phyloP scores from a whole-genome alignment of 345 rosid species.

The Eucalyptus curtisii region DNA sequence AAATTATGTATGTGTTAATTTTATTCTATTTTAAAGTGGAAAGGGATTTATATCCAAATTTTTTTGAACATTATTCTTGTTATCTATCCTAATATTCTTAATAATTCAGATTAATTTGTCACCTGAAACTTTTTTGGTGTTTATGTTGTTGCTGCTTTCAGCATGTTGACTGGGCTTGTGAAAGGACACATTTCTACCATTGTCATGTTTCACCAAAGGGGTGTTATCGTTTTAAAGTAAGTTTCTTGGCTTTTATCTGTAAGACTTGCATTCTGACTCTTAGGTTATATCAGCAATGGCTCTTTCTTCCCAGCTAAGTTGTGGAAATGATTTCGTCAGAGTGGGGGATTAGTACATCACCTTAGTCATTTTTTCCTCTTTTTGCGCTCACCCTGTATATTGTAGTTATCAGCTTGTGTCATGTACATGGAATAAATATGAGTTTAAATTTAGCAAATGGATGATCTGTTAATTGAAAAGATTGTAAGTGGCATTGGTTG shows the following conservation, averaged over 20 bases:
- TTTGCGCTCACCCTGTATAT: neutral
- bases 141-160: slow-evolving; percentile 2
- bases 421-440: neutral
- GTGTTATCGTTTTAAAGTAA: slow-evolving; percentile 43
- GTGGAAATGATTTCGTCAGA: neutral
- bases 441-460: neutral
- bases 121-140: neutral
- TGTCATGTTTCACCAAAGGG: slow-evolving; percentile 47
- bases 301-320: neutral
- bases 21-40: neutral
- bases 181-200: slow-evolving; percentile 26
- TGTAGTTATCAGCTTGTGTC: neutral
- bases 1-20: neutral
- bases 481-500: neutral
- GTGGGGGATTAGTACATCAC: neutral
- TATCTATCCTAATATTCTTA: neutral
- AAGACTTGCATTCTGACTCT: neutral
- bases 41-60: neutral
- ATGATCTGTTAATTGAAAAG: neutral
- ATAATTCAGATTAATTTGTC: neutral
- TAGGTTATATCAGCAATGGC: neutral
- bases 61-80: neutral
- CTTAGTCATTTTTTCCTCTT: neutral
- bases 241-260: neutral
- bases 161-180: slow-evolving; percentile 41